phyloP scores from a whole-genome alignment of 805 yeast genomes.

The Candida alai region DNA sequence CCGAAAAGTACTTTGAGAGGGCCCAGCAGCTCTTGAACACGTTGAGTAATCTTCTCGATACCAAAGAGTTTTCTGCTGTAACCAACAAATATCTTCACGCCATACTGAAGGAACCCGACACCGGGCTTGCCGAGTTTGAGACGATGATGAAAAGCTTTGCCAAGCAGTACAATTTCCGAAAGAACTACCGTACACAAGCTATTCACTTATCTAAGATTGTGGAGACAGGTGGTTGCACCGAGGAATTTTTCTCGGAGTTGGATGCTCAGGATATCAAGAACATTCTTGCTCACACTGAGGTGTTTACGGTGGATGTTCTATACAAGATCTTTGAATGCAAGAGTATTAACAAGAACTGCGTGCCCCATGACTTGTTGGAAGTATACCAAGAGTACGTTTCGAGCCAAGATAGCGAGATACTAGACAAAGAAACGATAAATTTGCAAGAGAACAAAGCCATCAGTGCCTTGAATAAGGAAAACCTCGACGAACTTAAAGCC shows the following conservation, averaged over 20 bases:
- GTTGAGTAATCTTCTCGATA: conserved; percentile 40
- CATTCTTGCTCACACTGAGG: conserved; percentile 47
- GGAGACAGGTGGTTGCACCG: conserved; percentile 10
- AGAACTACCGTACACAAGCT: conserved; percentile 59
- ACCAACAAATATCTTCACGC: conserved; percentile 59
- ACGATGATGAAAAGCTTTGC: conserved; percentile 34
- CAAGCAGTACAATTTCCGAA: conserved; percentile 18
- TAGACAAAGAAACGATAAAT: conserved; percentile 12
- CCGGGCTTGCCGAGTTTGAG: conserved; percentile 41
- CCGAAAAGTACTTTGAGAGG: conserved; percentile 60
- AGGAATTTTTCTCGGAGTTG: conserved; percentile 13
- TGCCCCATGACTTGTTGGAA: conserved; percentile 31
- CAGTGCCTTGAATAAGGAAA: conserved; percentile 15
- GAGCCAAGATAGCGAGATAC: conserved; percentile 13
- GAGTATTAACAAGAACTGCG: conserved; percentile 21
- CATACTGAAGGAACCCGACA: conserved; percentile 21
- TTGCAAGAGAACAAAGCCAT: conserved; percentile 32
- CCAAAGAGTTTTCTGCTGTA: conserved; percentile 55
- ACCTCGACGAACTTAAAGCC: conserved; percentile 47
- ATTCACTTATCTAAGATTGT: conserved; percentile 47
- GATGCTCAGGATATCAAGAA: conserved; percentile 12
- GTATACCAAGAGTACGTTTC: conserved; percentile 21
- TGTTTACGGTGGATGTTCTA: conserved; percentile 48
- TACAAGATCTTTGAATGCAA: conserved; percentile 26
- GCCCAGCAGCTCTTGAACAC: conserved; percentile 68